Conservation (phyloP, 257 asterid genomes). For the Penstemon eatonii region DNA sequence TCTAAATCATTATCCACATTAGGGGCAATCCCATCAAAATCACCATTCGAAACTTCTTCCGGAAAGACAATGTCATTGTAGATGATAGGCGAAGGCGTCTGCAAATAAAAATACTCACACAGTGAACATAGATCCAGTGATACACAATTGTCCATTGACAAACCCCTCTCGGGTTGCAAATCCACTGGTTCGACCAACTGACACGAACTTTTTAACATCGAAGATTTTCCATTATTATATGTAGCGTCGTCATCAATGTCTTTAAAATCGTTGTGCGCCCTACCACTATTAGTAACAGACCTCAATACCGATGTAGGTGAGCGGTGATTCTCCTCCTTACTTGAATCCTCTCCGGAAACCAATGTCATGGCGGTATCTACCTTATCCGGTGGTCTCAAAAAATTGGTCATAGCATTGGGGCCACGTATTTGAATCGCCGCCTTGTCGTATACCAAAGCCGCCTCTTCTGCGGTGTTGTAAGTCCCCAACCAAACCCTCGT, state of each 20-base stretch:
- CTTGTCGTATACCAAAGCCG: conserved; percentile 63
- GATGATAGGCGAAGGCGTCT: conserved; percentile 44
- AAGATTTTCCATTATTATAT: background rate
- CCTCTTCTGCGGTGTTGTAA: conserved; percentile 72
- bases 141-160: conserved; percentile 27
- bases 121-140: conserved; percentile 46
- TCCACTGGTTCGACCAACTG: conserved; percentile 16
- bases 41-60: conserved; percentile 22
- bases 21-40: conserved; percentile 26
- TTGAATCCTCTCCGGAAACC: conserved; percentile 38
- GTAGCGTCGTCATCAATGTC: background rate
- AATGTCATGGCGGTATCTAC: conserved; percentile 15
- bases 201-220: background rate
- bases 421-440: conserved; percentile 69
- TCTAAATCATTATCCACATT: conserved; percentile 36
- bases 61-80: conserved; percentile 23
- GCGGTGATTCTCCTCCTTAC: conserved; percentile 29
- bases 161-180: conserved; percentile 9
- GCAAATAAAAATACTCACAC: conserved; percentile 37
- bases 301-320: conserved; percentile 69
- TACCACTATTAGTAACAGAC: background rate
- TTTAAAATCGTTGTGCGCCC: background rate
- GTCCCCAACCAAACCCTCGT: conserved; percentile 76
- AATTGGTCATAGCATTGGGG: conserved; percentile 52
- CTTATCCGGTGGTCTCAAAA: conserved; percentile 38